These are phyloP conservation scores for Pelagophyceae sp. DNA, from an alignment of 352 stramenopile genomes.

Conservation along the genomic window DNA sequence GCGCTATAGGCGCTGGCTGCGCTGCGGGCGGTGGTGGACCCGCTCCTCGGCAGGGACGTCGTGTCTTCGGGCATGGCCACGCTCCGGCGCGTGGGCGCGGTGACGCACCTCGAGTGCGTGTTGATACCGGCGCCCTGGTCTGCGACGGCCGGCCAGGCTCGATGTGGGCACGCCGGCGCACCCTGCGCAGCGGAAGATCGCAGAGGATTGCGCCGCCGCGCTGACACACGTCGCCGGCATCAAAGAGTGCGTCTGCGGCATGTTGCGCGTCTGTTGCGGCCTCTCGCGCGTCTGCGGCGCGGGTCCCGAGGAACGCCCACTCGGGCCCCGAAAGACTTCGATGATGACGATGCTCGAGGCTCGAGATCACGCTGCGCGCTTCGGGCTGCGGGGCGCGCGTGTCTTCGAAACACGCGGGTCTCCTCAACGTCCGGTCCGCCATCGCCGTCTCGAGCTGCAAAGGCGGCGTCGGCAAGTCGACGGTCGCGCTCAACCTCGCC, in stretches of 20 bases:
- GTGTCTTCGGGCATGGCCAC: background rate
- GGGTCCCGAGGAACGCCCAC: no score
- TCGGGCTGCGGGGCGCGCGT: background rate
- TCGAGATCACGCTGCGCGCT: background rate
- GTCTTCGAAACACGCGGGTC: background rate
- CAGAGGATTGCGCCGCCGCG: background rate
- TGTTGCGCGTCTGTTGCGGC: no score
- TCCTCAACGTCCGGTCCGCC: background rate
- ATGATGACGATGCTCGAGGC: no score
- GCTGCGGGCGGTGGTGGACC: conserved; percentile 2
- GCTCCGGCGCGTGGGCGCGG: background rate
- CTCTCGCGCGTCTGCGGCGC: no score
- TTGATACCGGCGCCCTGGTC: no score
- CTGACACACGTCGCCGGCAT: background rate
- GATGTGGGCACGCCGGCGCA: conserved; percentile 5
- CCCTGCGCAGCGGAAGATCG: background rate
- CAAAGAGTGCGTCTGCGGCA: background rate
- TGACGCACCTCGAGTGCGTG: no score
- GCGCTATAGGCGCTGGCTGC: background rate
- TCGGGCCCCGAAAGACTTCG: no score
- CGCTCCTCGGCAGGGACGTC: background rate
- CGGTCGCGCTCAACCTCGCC: conserved; percentile 92
- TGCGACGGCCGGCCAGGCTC: background rate
- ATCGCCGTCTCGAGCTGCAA: conserved; percentile 4
- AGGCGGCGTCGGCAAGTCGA: conserved; percentile 96